Percentiles rank a stretch among this genome's conserved stretches.
Conservation (phyloP, 139 green algal species). For the Coelastrella sp. region DNA sequence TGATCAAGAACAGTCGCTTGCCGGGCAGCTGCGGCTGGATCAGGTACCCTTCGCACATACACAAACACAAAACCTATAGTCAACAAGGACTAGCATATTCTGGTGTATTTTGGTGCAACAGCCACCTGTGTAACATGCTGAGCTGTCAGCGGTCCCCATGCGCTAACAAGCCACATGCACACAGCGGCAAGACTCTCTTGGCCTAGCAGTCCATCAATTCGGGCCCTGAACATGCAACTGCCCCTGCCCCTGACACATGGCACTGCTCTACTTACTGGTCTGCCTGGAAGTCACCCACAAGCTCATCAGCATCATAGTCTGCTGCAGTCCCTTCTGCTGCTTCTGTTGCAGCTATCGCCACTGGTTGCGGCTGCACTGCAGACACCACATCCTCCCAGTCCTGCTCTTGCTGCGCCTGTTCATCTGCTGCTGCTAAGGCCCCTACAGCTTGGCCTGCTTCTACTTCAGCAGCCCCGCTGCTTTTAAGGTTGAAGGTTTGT, state of each 20-base stretch:
- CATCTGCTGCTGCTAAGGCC: background rate
- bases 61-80: background rate
- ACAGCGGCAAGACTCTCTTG: no score
- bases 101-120: background rate
- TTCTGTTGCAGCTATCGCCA: background rate
- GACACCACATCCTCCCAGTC: conserved; percentile 36
- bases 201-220: no score
- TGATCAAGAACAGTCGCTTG: conserved; percentile 32
- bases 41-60: background rate
- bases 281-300: conserved; percentile 31
- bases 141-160: no score
- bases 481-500: no score
- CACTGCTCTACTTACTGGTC: background rate
- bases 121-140: background rate
- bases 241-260: no score
- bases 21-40: background rate
- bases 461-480: no score
- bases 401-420: background rate
- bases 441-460: no score
- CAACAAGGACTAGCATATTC: background rate
- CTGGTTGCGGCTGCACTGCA: background rate
- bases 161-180: no score
- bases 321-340: background rate
- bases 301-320: conserved; percentile 35
- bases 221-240: no score